Conservation (phyloP, 2,329 filamentous ascomycete species). For the Hysterium pulicare region DNA sequence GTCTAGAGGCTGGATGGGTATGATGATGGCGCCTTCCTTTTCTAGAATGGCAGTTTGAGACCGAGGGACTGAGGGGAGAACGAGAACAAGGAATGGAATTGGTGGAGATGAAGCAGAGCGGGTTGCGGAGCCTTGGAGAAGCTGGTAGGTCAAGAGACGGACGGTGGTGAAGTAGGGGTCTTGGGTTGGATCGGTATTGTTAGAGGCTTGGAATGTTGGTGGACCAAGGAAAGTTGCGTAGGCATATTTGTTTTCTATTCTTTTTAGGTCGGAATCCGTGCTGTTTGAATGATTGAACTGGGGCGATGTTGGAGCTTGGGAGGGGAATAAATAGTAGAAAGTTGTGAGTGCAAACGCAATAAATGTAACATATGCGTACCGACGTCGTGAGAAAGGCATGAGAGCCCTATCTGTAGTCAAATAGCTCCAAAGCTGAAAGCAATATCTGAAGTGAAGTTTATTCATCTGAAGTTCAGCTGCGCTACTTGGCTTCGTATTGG, state of each 20-base stretch:
- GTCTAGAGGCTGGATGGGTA: constrained; percentile 9
- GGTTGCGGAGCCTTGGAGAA: constrained; percentile 37
- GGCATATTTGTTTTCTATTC: constrained; percentile 21
- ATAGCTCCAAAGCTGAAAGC: too few species aligned
- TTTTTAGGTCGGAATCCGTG: too few species aligned
- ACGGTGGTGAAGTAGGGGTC: constrained; percentile 40
- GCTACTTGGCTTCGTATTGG: too few species aligned
- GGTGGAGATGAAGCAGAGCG: constrained; percentile 13
- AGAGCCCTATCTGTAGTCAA: too few species aligned
- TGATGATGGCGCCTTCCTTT: constrained; percentile 11
- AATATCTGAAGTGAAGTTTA: too few species aligned
- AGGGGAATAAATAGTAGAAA: too few species aligned
- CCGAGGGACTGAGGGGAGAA: constrained; percentile 4
- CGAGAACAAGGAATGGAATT: constrained; percentile 12
- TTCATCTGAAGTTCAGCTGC: too few species aligned
- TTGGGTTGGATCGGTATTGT: constrained; percentile 6
- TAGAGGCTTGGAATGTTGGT: constrained; percentile 11
- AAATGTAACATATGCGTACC: too few species aligned
- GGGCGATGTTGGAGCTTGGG: too few species aligned
- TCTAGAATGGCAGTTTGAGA: constrained; percentile 4
- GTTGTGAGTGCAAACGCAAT: too few species aligned
- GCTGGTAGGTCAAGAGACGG: constrained; percentile 40
- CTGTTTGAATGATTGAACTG: too few species aligned
- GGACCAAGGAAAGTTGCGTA: constrained; percentile 38
- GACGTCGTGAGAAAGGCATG: too few species aligned